Conservation (phyloP, 306 rosid genomes). For the Prunus davidiana region DNA sequence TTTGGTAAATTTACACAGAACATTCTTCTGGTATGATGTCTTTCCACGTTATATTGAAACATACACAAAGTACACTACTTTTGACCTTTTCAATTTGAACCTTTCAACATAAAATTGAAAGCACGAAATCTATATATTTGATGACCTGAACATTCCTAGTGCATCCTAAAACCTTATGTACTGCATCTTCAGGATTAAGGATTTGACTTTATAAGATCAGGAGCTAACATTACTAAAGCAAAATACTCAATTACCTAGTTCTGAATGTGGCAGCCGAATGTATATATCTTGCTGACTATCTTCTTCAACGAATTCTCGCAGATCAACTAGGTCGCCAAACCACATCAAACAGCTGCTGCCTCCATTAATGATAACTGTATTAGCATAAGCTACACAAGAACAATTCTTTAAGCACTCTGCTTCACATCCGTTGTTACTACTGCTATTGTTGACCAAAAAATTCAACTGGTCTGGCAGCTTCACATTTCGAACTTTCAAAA, state of each 20-base stretch:
- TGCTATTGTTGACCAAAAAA: constrained; percentile 26
- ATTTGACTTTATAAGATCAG: too few relatives aligned
- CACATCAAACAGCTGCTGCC: constrained; percentile 37
- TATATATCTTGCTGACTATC: constrained; percentile 27
- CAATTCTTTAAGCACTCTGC: constrained; percentile 33
- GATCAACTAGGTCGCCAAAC: constrained; percentile 36
- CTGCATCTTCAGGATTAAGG: background rate
- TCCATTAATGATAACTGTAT: constrained; percentile 15
- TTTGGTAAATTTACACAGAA: background rate
- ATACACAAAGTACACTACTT: background rate
- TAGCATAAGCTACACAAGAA: constrained; percentile 44
- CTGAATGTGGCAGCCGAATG: constrained; percentile 33
- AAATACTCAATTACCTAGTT: constrained; percentile 12
- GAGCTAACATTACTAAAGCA: background rate
- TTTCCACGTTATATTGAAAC: background rate
- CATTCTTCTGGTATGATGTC: background rate
- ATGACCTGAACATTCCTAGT: too few relatives aligned
- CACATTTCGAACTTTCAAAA: constrained; percentile 16
- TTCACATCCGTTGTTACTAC: constrained; percentile 24
- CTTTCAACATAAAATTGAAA: background rate
- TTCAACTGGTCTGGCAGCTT: constrained; percentile 33
- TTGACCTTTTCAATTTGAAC: background rate
- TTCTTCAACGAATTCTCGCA: constrained; percentile 14
- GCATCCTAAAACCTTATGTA: too few relatives aligned
- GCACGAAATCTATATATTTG: background rate